phyloP scores from a whole-genome alignment of 768 basidiomycete genomes.

The Trichaptum fuscoviolaceum region DNA sequence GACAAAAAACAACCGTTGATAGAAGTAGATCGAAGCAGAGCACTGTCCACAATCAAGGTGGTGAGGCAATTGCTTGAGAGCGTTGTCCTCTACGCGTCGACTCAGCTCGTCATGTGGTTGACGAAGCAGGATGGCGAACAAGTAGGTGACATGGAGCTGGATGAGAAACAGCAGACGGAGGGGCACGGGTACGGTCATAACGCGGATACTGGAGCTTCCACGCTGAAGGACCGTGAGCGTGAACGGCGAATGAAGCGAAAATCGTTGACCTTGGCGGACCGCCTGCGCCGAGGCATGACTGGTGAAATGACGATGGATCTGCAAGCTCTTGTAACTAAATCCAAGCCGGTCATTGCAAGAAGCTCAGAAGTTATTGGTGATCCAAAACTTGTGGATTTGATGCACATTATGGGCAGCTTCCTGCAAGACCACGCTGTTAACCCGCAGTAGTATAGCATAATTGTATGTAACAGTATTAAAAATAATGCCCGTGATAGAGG shows the following conservation, averaged over 20 bases:
- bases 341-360: conserved; percentile 59
- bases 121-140: conserved; percentile 52
- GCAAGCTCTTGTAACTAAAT: conserved; percentile 57
- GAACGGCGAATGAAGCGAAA: conserved; percentile 40
- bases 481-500: neutral
- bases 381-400: conserved; percentile 45
- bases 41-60: conserved; percentile 31
- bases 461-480: neutral
- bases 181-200: conserved; percentile 8
- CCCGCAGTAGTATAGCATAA: conserved; percentile 26
- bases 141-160: conserved; percentile 37
- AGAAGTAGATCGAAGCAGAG: neutral
- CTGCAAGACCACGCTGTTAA: conserved; percentile 55
- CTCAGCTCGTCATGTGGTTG: conserved; percentile 76
- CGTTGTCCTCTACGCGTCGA: conserved; percentile 63
- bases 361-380: conserved; percentile 45
- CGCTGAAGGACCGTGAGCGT: conserved; percentile 9
- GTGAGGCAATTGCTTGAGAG: conserved; percentile 62
- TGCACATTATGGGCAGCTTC: conserved; percentile 55
- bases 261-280: conserved; percentile 53
- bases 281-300: conserved; percentile 69
- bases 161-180: conserved; percentile 31
- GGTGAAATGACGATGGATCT: conserved; percentile 75
- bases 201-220: neutral
- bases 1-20: conserved; percentile 18